A percentile compares a stretch with the other conserved stretches of the same genome.
phyloP scores from a whole-genome alignment of 1,139 yeast genomes.

The Neolecta irregularis region DNA sequence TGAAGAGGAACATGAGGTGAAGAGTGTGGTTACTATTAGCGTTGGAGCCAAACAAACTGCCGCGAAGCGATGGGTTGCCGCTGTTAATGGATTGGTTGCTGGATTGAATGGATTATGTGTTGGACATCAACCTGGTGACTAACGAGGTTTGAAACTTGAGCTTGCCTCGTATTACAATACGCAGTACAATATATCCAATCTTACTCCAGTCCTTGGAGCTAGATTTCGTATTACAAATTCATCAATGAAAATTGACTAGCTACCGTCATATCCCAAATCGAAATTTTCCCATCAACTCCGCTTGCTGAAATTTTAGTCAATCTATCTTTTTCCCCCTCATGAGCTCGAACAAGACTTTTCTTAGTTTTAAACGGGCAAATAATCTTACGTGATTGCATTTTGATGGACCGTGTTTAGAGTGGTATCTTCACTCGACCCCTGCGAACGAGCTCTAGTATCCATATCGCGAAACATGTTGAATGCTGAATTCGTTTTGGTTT shows the following conservation, averaged over 20 bases:
- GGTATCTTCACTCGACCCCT: conserved; percentile 23
- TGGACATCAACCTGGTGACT: too few species aligned
- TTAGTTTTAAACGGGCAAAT: too few species aligned
- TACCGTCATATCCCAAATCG: conserved; percentile 11
- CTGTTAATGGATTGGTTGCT: too few species aligned
- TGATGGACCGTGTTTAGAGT: conserved; percentile 71
- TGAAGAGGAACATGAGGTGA: conserved; percentile 11
- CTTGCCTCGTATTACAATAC: too few species aligned
- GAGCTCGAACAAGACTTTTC: conserved; percentile 8
- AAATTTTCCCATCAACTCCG: conserved; percentile 12
- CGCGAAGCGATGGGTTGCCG: conserved; percentile 1
- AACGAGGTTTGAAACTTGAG: too few species aligned
- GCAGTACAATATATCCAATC: too few species aligned
- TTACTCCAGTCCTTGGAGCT: too few species aligned
- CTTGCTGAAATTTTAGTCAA: conserved; percentile 10
- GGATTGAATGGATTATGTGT: too few species aligned
- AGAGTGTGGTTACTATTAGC: conserved; percentile 22
- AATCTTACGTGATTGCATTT: conserved; percentile 44
- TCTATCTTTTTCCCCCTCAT: conserved; percentile 5
- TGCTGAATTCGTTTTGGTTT: conserved; percentile 35
- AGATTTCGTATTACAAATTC: too few species aligned
- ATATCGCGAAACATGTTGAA: conserved; percentile 84
- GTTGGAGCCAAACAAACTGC: conserved; percentile 6
- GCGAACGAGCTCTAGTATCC: conserved; percentile 40
- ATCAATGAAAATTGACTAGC: too few species aligned